These are phyloP conservation scores for Forsythia suspensa DNA, from an alignment of 257 asterid genomes.

Conservation along the genomic window DNA sequence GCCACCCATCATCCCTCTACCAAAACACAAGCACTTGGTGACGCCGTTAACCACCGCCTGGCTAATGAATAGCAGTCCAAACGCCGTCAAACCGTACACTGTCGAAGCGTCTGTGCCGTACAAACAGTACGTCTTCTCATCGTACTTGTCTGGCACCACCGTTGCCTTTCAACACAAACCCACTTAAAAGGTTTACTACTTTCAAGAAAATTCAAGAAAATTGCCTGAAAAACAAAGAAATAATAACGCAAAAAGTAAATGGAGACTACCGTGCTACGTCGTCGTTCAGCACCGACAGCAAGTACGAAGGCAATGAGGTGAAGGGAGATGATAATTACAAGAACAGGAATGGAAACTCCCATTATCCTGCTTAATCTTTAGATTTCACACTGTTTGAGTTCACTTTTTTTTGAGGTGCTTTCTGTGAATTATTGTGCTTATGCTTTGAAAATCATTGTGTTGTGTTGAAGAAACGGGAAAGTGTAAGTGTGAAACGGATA, in stretches of 20 bases:
- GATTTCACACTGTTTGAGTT: background rate
- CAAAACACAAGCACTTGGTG: constrained; percentile 90
- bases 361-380: constrained; percentile 28
- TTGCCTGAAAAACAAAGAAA: background rate
- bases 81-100: constrained; percentile 86
- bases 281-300: constrained; percentile 96
- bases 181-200: background rate
- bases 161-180: constrained; percentile 50
- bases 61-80: constrained; percentile 79
- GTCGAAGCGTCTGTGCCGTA: constrained; percentile 91
- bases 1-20: constrained; percentile 75
- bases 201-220: background rate
- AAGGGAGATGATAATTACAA: constrained; percentile 58
- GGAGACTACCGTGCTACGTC: constrained; percentile 84
- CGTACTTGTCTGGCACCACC: constrained; percentile 86
- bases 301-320: constrained; percentile 86
- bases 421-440: constrained; percentile 6
- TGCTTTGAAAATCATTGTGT: constrained; percentile 12
- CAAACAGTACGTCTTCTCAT: constrained; percentile 72
- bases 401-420: background rate
- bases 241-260: background rate
- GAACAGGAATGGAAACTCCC: constrained; percentile 76
- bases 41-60: constrained; percentile 77
- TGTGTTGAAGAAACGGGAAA: background rate
- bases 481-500: constrained; percentile 18